Conservation (phyloP, 2,329 filamentous ascomycete species). For the Tetracladium maxilliforme region DNA sequence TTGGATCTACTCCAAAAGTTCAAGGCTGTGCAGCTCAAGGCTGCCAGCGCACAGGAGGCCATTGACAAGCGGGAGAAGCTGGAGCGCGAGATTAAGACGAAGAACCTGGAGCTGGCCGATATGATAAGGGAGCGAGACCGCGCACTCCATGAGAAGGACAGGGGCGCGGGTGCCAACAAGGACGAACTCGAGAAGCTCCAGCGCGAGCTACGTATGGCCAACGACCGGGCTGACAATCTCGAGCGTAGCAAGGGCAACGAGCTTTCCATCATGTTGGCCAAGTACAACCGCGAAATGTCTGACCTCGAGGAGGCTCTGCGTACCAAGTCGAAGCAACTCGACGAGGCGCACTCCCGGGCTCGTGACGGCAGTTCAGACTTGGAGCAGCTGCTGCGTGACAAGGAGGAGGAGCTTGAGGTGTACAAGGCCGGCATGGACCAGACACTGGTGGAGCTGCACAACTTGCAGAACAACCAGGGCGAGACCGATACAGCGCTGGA, state of each 20-base stretch:
- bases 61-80: constrained; percentile 91
- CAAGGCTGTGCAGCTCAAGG: constrained; percentile 91
- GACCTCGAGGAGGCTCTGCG: constrained; percentile 87
- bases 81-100: constrained; percentile 95
- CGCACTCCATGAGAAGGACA: constrained; percentile 84
- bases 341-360: constrained; percentile 66
- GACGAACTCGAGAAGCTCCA: constrained; percentile 92
- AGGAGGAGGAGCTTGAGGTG: constrained; percentile 94
- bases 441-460: constrained; percentile 81
- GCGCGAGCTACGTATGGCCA: constrained; percentile 81
- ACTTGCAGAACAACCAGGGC: constrained; percentile 62
- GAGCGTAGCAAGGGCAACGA: constrained; percentile 92
- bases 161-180: constrained; percentile 70
- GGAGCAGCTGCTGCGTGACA: constrained; percentile 73
- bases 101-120: constrained; percentile 95
- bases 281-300: constrained; percentile 94
- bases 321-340: constrained; percentile 75
- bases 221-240: constrained; percentile 81
- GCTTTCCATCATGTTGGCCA: constrained; percentile 82
- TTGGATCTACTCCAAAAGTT: constrained; percentile 91
- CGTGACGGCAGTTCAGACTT: constrained; percentile 75
- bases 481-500: constrained; percentile 72
- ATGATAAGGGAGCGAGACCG: constrained; percentile 97
- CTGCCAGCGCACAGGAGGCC: constrained; percentile 90
- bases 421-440: constrained; percentile 98